Percentiles rank a stretch among this genome's conserved stretches.
Evolutionary conservation across 805 yeast species (phyloP).

Genomic region (Candida peoriensis): DNA sequence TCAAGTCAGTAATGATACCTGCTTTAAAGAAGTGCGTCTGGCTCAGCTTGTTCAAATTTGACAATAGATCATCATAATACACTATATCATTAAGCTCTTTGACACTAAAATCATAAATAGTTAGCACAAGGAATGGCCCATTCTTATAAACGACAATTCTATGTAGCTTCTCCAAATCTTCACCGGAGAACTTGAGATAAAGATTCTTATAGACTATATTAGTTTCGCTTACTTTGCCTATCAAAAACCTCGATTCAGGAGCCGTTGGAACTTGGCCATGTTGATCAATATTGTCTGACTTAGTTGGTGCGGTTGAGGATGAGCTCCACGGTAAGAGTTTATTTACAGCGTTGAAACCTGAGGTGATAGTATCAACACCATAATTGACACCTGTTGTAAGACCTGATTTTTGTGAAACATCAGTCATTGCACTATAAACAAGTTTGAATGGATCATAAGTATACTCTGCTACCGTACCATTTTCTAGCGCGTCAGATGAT

Average conservation of each 20-base stretch:
- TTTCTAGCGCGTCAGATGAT: conserved; percentile 5
- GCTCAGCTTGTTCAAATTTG: conserved; percentile 6
- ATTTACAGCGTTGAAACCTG: conserved; percentile 6
- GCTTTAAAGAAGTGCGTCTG: conserved; percentile 9
- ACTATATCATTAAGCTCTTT: conserved; percentile 12
- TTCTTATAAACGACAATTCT: conserved; percentile 16
- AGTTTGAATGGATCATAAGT: conserved; percentile 25
- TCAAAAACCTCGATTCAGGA: conserved; percentile 7
- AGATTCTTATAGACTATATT: conserved; percentile 18
- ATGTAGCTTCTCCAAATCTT: conserved; percentile 11
- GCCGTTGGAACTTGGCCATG: background rate
- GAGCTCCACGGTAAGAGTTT: conserved; percentile 12
- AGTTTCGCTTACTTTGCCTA: conserved; percentile 14
- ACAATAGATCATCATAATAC: conserved; percentile 11
- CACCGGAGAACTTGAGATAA: conserved; percentile 13
- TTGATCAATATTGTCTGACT: background rate
- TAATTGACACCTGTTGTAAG: conserved; percentile 18
- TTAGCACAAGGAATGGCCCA: conserved; percentile 3
- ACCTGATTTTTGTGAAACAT: conserved; percentile 18
- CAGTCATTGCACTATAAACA: conserved; percentile 18
- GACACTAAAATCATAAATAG: conserved; percentile 16
- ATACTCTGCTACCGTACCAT: conserved; percentile 12
- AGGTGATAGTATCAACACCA: conserved; percentile 15
- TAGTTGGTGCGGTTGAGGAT: background rate
- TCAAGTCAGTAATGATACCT: background rate